Conservation (phyloP, 129 eudicot genomes). For the Lactuca saligna region DNA sequence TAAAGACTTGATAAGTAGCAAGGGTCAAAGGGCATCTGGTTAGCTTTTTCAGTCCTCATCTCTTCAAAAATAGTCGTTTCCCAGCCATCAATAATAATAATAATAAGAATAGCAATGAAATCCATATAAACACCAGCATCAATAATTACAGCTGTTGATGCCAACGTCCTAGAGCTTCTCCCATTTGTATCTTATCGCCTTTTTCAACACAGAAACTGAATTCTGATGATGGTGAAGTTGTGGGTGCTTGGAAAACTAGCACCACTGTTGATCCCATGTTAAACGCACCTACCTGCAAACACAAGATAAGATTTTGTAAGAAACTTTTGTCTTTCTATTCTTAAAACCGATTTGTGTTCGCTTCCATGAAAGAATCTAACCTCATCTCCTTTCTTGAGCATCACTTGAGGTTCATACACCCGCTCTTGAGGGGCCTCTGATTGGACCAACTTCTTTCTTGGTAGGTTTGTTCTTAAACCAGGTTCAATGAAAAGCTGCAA, state of each 20-base stretch:
- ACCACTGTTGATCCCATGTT: conserved; percentile 98
- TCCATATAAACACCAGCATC: no score
- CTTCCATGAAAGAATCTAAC: conserved; percentile 36
- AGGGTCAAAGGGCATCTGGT: neutral
- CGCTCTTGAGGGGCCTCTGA: conserved; percentile 74
- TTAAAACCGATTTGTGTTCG: no score
- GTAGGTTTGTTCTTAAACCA: conserved; percentile 61
- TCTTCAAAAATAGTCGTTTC: neutral
- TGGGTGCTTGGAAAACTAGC: conserved; percentile 84
- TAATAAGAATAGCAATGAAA: neutral
- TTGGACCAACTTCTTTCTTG: conserved; percentile 70
- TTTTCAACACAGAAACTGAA: conserved; percentile 68
- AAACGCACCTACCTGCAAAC: conserved; percentile 79
- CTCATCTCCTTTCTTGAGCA: conserved; percentile 89
- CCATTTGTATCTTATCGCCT: conserved; percentile 83
- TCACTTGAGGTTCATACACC: conserved; percentile 70
- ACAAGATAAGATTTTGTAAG: neutral
- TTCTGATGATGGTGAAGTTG: conserved; percentile 40
- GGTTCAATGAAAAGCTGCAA: conserved; percentile 89
- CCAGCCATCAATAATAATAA: neutral
- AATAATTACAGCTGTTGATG: conserved; percentile 25
- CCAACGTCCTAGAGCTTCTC: conserved; percentile 87
- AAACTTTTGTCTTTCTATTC: no score
- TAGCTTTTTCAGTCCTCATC: neutral
- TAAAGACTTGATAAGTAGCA: no score